Base-by-base conservation (phyloP, 805 yeast genomes). In the Saitoella complicata region DNA sequence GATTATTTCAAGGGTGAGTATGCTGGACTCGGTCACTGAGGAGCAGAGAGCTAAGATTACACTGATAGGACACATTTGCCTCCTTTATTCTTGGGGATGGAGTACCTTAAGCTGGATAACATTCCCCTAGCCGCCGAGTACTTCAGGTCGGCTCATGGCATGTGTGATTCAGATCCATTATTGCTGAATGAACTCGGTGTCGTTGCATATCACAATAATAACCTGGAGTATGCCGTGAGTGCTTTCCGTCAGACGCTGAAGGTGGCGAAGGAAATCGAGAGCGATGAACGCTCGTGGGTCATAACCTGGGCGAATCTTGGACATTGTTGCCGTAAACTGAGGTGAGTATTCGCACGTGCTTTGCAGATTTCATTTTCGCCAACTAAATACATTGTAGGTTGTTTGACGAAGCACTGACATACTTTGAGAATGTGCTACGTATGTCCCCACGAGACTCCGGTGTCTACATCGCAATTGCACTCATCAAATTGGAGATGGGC, bases 181-280 rank as follows among this genome's bases (percentile, higher is more conserved):
- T 63, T 91, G 39, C 67, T 91, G 49, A 91, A 91, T 60, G 99
- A 91, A 58, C 64, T 88, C 58, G 99, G 96, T 4, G 97, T 91
- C 1, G 73, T 87, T n/a, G 70, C 76, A 54, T 91, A 83, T 58
- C 87, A 88, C 58, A 78, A 75, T 53, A 68, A 70, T 48, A 80
- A 83, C 45, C 67, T 79, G 31, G 57, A 61, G 8, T 75, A 69
- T 49, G 91, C 96, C 0, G 91, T 85, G 56, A 60, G 67, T 30
- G 80, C 69, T 55, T 73, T 87, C 54, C 67, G 70, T 39, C 76
- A 75, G 53, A 95, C 95, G 0, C 61, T 82, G 39, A 68, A 70
- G 7, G 80, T 82, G 1, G 79, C 91, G 1, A 73, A 69, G 50
- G 69, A 71, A 46, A 65, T 83, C 48, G 78, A 80, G 52, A 74